Evolutionary conservation across 345 rosid species (phyloP).

Genomic region (Boechera retrofracta): DNA sequence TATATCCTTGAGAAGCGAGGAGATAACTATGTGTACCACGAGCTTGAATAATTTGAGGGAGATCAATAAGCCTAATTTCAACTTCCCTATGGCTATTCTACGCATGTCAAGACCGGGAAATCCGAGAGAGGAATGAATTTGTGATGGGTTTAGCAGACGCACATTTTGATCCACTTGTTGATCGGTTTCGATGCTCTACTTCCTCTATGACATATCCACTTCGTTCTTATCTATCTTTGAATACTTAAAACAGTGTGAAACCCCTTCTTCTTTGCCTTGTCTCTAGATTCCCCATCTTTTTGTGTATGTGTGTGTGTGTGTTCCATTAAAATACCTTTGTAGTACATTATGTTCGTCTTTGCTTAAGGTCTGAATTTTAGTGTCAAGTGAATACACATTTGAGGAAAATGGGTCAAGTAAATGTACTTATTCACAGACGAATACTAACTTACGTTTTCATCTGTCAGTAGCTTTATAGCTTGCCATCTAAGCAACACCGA

Average conservation of each 20-base stretch:
- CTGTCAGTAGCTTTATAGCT: background rate
- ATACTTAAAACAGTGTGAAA: background rate
- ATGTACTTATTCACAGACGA: background rate
- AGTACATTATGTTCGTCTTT: background rate
- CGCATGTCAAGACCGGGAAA: constrained; percentile 62
- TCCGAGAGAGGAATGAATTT: constrained; percentile 59
- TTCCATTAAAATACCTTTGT: background rate
- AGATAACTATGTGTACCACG: constrained; percentile 43
- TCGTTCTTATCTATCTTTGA: background rate
- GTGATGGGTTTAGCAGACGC: constrained; percentile 40
- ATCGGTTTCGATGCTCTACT: background rate
- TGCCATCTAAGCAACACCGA: constrained; percentile 18
- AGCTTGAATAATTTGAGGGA: constrained; percentile 57
- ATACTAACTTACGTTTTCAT: background rate
- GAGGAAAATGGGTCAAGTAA: background rate
- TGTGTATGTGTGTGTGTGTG: background rate
- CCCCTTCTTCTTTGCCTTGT: background rate
- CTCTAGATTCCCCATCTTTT: background rate
- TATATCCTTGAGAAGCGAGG: constrained; percentile 56
- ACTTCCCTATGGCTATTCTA: constrained; percentile 56
- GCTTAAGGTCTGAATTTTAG: background rate
- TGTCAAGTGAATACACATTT: background rate
- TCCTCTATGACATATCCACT: background rate
- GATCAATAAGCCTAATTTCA: constrained; percentile 61
- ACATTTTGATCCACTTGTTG: background rate